These are phyloP conservation scores for Diaporthe nobilis DNA, from an alignment of 2,329 filamentous ascomycete species.

Conservation along the genomic window DNA sequence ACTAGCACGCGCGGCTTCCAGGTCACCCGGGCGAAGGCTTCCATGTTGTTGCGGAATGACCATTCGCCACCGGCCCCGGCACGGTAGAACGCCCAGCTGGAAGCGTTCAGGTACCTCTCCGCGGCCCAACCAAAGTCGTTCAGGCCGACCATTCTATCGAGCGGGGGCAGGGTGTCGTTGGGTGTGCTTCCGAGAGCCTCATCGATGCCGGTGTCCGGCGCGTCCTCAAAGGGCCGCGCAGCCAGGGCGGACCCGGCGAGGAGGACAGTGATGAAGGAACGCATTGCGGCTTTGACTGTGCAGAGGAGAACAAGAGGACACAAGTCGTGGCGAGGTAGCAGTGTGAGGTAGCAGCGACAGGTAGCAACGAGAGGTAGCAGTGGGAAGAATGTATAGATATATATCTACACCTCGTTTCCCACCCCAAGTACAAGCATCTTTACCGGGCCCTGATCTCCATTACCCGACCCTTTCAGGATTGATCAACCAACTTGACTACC, in stretches of 20 bases:
- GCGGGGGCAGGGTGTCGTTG: not conserved
- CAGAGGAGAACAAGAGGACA: no score
- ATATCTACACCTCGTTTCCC: no score
- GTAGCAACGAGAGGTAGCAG: no score
- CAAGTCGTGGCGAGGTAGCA: no score
- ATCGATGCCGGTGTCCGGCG: not conserved
- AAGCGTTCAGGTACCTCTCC: not conserved
- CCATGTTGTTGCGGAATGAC: conserved; percentile 1
- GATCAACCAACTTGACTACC: no score
- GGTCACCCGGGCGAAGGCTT: not conserved
- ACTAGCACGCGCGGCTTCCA: not conserved
- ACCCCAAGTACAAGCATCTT: no score
- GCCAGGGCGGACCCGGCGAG: not conserved
- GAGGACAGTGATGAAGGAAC: not conserved
- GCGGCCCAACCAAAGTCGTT: conserved; percentile 1
- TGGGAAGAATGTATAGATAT: no score
- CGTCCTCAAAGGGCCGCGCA: not conserved
- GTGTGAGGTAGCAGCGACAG: no score
- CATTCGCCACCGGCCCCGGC: not conserved
- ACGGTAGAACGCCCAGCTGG: not conserved
- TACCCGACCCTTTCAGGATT: no score
- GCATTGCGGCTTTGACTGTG: not conserved
- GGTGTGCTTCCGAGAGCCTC: not conserved
- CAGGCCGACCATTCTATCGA: not conserved
- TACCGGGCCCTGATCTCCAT: no score